These are phyloP conservation scores for Irpex sp. DNA, from an alignment of 1,284 basidiomycete species.

Conservation along the genomic window DNA sequence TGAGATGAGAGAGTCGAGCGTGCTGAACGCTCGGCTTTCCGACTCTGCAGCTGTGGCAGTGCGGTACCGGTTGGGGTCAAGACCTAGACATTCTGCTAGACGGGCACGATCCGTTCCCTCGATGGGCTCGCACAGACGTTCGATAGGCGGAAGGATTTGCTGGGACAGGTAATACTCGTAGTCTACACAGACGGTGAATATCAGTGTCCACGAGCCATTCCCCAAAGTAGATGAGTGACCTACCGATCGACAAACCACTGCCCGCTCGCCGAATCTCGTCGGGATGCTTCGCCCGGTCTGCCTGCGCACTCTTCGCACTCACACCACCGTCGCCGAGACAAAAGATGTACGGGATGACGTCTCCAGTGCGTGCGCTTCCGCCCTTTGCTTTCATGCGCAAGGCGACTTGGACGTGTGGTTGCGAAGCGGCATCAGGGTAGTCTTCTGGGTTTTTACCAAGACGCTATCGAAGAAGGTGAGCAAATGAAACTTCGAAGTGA, in stretches of 20 bases:
- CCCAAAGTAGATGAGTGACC: constrained; percentile 17
- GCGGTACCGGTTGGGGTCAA: constrained; percentile 83
- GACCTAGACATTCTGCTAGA: constrained; percentile 92
- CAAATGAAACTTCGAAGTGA: not conserved
- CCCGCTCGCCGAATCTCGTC: constrained; percentile 83
- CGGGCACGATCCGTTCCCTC: constrained; percentile 92
- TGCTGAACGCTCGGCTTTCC: constrained; percentile 72
- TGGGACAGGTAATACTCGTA: constrained; percentile 91
- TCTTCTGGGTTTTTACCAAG: constrained; percentile 94
- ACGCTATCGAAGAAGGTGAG: constrained; percentile 47
- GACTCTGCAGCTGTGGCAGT: constrained; percentile 37
- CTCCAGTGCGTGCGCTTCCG: constrained; percentile 77
- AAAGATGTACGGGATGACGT: constrained; percentile 97
- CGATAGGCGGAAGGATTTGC: constrained; percentile 93
- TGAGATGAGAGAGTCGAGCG: constrained; percentile 88
- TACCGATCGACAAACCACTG: constrained; percentile 71
- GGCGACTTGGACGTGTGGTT: constrained; percentile 97
- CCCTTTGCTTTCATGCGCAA: constrained; percentile 88
- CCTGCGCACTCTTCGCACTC: constrained; percentile 74
- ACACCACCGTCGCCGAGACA: constrained; percentile 80
- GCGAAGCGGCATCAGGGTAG: constrained; percentile 92
- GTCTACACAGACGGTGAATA: constrained; percentile 43
- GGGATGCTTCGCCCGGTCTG: constrained; percentile 90
- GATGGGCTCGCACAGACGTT: constrained; percentile 94
- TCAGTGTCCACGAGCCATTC: not conserved